These are phyloP conservation scores for Angomonas ambiguus DNA, from an alignment of 208 protist genomes.

Conservation along the genomic window DNA sequence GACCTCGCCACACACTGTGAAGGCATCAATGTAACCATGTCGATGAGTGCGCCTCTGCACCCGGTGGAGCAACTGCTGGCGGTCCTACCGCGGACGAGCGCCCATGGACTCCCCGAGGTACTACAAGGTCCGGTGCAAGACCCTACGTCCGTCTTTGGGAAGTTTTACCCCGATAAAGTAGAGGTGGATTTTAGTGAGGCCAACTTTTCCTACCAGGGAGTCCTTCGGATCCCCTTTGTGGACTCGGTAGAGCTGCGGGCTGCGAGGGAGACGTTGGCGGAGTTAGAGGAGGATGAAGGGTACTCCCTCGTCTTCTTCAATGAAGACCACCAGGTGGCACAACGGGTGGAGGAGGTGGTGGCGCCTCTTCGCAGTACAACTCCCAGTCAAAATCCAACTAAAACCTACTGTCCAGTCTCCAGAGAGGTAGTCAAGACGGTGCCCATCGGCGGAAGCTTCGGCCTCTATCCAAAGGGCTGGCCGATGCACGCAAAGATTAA, in stretches of 20 bases:
- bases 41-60: slow-evolving; percentile 81
- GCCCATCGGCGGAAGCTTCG: slow-evolving; percentile 67
- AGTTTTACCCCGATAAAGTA: slow-evolving; percentile 98
- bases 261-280: slow-evolving; percentile 56
- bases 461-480: slow-evolving; percentile 51
- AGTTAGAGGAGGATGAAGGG: slow-evolving; percentile 70
- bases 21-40: slow-evolving; percentile 64
- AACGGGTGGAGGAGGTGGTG: slow-evolving; percentile 31
- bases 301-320: slow-evolving; percentile 76
- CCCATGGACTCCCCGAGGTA: slow-evolving; percentile 87
- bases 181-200: slow-evolving; percentile 96
- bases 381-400: too few species aligned
- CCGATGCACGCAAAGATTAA: slow-evolving; percentile 48
- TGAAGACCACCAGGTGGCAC: slow-evolving; percentile 30
- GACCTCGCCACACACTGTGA: slow-evolving; percentile 66
- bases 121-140: slow-evolving; percentile 90
- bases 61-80: slow-evolving; percentile 98
- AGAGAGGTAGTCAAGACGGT: slow-evolving; percentile 25
- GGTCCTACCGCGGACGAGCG: slow-evolving; percentile 91
- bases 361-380: not conserved
- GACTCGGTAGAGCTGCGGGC: slow-evolving; percentile 49
- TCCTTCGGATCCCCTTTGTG: slow-evolving; percentile 86
- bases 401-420: slow-evolving; percentile 24
- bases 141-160: slow-evolving; percentile 87
- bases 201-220: slow-evolving; percentile 91